phyloP scores from a whole-genome alignment of 2,329 filamentous ascomycete species.

The Colletotrichum sojae region DNA sequence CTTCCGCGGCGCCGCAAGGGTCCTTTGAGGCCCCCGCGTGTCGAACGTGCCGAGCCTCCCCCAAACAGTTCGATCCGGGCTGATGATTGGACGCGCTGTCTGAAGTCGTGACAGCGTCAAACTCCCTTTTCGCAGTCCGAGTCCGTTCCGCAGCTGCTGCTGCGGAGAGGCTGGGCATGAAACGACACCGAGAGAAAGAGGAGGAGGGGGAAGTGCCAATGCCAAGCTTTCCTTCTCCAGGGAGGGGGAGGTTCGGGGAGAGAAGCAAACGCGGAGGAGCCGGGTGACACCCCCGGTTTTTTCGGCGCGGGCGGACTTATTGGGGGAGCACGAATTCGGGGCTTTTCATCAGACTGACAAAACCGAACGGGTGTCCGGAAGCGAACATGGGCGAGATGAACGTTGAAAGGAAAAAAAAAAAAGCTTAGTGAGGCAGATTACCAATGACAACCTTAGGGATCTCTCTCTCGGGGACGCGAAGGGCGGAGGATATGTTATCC shows the following conservation, averaged over 20 bases:
- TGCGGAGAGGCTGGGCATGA: constrained; percentile 12
- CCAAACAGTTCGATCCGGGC: constrained; percentile 23
- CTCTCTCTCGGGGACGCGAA: too few relatives aligned
- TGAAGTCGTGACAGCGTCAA: neutral
- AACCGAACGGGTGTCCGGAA: neutral
- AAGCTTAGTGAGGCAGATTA: neutral
- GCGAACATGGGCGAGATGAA: constrained; percentile 1
- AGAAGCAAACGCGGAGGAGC: neutral
- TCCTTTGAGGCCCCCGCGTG: constrained; percentile 4
- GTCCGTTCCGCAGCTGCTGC: neutral
- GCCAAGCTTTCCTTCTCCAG: neutral
- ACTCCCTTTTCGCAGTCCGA: neutral
- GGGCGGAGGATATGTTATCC: too few relatives aligned
- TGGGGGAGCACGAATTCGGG: neutral
- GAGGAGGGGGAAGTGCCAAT: neutral
- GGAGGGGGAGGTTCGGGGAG: constrained; percentile 8
- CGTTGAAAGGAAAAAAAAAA: too few relatives aligned
- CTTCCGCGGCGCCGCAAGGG: constrained; percentile 18
- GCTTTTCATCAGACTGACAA: constrained; percentile 13
- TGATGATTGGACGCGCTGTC: constrained; percentile 31
- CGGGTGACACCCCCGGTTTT: neutral
- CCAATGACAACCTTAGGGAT: too few relatives aligned
- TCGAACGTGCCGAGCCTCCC: constrained; percentile 5
- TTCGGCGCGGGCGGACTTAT: constrained; percentile 14
- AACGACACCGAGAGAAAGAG: constrained; percentile 25